Percentiles rank a stretch among this genome's conserved stretches.
These are phyloP conservation scores for Thyridium curvatum DNA, from an alignment of 2,329 filamentous ascomycete species.

Conservation along the genomic window DNA sequence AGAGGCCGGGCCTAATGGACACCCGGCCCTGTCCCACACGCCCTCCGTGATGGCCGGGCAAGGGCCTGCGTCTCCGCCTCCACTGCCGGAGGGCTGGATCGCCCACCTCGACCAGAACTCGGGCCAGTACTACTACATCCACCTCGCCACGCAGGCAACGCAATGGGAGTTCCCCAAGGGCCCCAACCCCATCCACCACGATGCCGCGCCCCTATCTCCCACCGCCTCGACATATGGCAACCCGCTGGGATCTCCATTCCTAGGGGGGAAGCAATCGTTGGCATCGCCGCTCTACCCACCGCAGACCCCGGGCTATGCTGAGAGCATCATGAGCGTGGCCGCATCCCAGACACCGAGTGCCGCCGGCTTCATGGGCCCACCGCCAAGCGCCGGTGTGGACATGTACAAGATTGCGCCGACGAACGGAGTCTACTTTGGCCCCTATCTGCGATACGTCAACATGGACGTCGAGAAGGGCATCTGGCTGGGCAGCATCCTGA, in stretches of 20 bases:
- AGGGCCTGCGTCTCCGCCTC: constrained; percentile 77
- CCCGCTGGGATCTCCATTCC: constrained; percentile 62
- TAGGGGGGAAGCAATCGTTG: constrained; percentile 61
- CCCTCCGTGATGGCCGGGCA: constrained; percentile 36
- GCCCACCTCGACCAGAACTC: constrained; percentile 92
- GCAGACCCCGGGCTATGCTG: constrained; percentile 76
- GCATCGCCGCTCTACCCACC: constrained; percentile 79
- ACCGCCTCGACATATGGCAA: constrained; percentile 72
- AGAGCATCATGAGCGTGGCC: constrained; percentile 79
- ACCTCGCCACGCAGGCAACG: constrained; percentile 87
- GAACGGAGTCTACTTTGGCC: constrained; percentile 96
- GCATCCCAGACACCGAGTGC: constrained; percentile 67
- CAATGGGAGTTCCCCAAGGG: constrained; percentile 99
- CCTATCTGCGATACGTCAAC: constrained; percentile 91
- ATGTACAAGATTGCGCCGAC: constrained; percentile 91
- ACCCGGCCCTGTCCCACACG: constrained; percentile 36
- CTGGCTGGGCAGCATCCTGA: constrained; percentile 90
- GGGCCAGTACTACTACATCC: constrained; percentile 98
- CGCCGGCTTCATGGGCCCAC: constrained; percentile 83
- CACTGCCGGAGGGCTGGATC: constrained; percentile 96
- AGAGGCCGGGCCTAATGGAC: constrained; percentile 37
- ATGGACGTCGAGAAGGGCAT: constrained; percentile 90
- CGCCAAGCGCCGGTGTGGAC: constrained; percentile 81
- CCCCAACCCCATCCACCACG: constrained; percentile 80
- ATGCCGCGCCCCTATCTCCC: constrained; percentile 76